A percentile compares a stretch with the other conserved stretches of the same genome.
Conservation (phyloP, 495 filamentous ascomycete species). For the Hyphodiscus hymeniophilus region DNA sequence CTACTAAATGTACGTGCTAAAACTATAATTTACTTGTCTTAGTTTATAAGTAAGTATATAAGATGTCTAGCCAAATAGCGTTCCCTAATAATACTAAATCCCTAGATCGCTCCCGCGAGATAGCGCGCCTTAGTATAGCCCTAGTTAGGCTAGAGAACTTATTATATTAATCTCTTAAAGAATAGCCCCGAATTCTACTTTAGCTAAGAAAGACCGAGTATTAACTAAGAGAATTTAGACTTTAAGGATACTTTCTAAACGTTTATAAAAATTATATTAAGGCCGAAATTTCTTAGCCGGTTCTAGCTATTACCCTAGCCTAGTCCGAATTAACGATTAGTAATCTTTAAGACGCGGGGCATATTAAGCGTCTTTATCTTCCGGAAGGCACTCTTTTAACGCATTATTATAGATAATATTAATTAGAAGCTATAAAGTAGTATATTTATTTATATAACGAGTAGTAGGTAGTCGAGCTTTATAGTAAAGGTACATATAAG, state of each 20-base stretch:
- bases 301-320: conserved; percentile 3
- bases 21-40: no score
- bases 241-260: conserved; percentile 12
- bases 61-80: no score
- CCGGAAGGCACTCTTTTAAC: conserved; percentile 4
- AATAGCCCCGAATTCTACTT: conserved; percentile 5
- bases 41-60: no score
- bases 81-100: no score
- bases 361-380: conserved; percentile 5
- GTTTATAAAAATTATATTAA: conserved; percentile 4
- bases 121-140: conserved; percentile 2
- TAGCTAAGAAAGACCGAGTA: conserved; percentile 8
- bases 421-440: conserved; percentile 8
- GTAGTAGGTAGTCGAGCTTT: conserved; percentile 5
- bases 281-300: conserved; percentile 9
- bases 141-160: conserved; percentile 10
- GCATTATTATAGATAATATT: conserved; percentile 2
- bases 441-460: conserved; percentile 9
- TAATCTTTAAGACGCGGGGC: conserved; percentile 1
- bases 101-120: conserved; percentile 4
- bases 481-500: conserved; percentile 3
- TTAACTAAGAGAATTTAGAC: conserved; percentile 9
- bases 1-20: no score
- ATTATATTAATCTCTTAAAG: conserved; percentile 2
- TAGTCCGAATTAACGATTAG: conserved; percentile 3